Conservation (phyloP, 805 yeast species). For the Wickerhamiella brachini region DNA sequence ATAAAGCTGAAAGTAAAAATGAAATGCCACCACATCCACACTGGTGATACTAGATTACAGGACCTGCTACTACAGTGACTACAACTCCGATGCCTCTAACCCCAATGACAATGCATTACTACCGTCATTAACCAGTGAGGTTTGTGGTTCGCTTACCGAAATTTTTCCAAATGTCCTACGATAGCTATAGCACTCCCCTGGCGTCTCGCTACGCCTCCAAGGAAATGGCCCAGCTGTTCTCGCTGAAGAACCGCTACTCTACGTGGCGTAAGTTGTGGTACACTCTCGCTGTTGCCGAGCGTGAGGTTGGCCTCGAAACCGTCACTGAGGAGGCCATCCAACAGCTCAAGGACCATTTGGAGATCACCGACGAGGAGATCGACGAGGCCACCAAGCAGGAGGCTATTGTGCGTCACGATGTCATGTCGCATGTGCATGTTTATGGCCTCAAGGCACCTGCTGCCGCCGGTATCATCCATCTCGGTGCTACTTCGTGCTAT, state of each 20-base stretch:
- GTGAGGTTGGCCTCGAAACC: conserved; percentile 72
- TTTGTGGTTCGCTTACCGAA: neutral
- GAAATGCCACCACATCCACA: too few species aligned
- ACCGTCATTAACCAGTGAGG: too few species aligned
- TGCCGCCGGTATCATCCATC: conserved; percentile 94
- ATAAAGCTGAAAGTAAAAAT: too few species aligned
- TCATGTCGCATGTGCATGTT: conserved; percentile 97
- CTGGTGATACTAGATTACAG: too few species aligned
- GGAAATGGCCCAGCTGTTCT: conserved; percentile 90
- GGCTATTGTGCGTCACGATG: conserved; percentile 97
- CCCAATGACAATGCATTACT: too few species aligned
- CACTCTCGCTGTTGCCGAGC: conserved; percentile 89
- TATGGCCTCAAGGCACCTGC: conserved; percentile 87
- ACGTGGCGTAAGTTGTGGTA: conserved; percentile 98
- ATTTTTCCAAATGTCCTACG: conserved; percentile 28
- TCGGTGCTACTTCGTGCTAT: conserved; percentile 96
- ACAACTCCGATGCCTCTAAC: too few species aligned
- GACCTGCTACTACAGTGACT: too few species aligned
- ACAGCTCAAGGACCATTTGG: conserved; percentile 66
- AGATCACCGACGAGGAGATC: conserved; percentile 85
- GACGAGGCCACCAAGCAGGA: conserved; percentile 82
- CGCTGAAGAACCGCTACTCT: conserved; percentile 83
- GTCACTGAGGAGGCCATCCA: conserved; percentile 84
- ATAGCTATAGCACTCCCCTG: conserved; percentile 80
- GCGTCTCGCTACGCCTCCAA: conserved; percentile 95